A percentile compares a stretch with the other conserved stretches of the same genome.
Conservation (phyloP, 2,329 filamentous ascomycete genomes). For the Microsporum audouinii region DNA sequence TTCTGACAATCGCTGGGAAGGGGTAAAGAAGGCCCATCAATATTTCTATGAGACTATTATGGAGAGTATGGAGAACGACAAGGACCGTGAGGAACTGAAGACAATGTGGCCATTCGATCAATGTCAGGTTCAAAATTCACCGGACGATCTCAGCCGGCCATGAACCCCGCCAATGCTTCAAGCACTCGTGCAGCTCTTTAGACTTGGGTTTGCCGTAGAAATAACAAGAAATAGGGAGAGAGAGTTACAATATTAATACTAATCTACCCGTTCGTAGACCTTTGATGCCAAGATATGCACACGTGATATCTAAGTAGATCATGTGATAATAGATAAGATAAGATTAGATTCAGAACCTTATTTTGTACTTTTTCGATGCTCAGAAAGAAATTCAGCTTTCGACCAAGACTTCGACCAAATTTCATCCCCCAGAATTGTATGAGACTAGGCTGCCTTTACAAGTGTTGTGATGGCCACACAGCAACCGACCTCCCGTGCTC, state of each 20-base stretch:
- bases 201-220: no score
- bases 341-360: not conserved
- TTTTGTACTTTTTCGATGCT: not conserved
- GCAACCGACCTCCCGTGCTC: conserved; percentile 12
- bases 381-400: not conserved
- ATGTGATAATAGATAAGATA: not conserved
- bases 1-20: conserved; percentile 13
- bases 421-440: not conserved
- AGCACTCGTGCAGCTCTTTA: no score
- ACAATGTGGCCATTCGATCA: conserved; percentile 17
- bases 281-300: no score
- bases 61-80: conserved; percentile 11
- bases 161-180: not conserved
- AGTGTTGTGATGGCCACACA: conserved; percentile 12
- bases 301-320: not conserved
- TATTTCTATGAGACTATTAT: conserved; percentile 13
- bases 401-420: not conserved
- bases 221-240: no score
- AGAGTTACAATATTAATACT: no score
- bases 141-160: no score
- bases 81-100: conserved; percentile 13
- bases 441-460: not conserved
- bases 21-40: conserved; percentile 10
- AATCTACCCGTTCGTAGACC: no score
- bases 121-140: not conserved